Base-by-base conservation (phyloP, 352 stramenopile genomes). In the Blastocystis hominis region DNA sequence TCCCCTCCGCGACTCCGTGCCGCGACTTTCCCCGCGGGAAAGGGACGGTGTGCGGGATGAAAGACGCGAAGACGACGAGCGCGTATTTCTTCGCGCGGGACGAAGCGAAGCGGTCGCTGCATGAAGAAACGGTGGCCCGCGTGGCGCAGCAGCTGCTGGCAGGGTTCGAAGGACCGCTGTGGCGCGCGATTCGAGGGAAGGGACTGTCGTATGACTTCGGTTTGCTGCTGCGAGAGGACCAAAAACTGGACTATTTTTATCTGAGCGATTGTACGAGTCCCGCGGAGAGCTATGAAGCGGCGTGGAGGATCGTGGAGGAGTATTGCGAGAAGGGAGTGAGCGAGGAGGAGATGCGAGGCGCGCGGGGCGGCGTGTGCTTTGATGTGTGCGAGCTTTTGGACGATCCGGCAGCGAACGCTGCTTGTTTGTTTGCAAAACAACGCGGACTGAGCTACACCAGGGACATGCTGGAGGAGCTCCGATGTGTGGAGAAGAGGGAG, bases 161-260 rank as follows among this genome's bases (percentile, higher is more conserved):
- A 2, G 70, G 70, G 0, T 80, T 80, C 30, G 70, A 80, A 38
- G 30, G 44, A 7, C 44, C 40, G 7, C 63, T 80, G 3, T 80
- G 70, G 70, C 47, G 70, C n/a, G 70, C 70, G n/a, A 80, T 80
- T 80, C 70, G 70, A 3, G 70, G 70, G 2, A 61, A 62, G 38
- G 70, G 70, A 20, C 50, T 80, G 24, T 47, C 47, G 9, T 80
- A 80, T 38, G 70, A 80, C 38, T 80, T 80, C 40, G 46, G 47
- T 13, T 2, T 80, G 53, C 10, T 61, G 13, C 17, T 38, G 3
- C 70, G 44, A 66, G 5, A 30, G 17, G 44, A 80, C 30, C 40
- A 80, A 47, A 47, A 47, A 17, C 47, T 42, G n/a, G n/a, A 64
- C 20, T 63, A 47, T 20, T 80, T 80, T 47, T 80, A 61, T 64